These are phyloP conservation scores for Fusarium heterosporum DNA, from an alignment of 2,329 filamentous ascomycete species.

Conservation along the genomic window DNA sequence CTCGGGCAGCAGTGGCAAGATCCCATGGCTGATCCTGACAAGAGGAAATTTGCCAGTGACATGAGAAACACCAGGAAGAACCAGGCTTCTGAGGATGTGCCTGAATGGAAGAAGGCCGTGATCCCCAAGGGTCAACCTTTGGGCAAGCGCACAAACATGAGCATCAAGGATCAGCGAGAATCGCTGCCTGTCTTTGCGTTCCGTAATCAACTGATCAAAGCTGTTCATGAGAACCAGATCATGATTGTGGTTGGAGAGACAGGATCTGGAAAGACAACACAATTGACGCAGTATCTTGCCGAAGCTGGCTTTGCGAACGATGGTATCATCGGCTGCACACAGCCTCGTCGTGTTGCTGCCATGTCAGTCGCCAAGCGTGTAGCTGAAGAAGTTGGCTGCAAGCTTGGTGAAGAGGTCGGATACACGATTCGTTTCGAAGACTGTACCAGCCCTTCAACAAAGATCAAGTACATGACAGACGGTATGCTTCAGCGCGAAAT, in stretches of 20 bases:
- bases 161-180: conserved; percentile 95
- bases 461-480: conserved; percentile 99
- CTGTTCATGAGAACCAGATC: conserved; percentile 87
- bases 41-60: conserved; percentile 90
- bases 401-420: conserved; percentile 90
- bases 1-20: conserved; percentile 95
- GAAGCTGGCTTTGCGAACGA: conserved; percentile 90
- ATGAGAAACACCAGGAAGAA: conserved; percentile 75
- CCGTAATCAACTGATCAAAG: conserved; percentile 86
- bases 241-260: conserved; percentile 98
- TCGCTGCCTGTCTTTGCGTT: conserved; percentile 90
- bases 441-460: conserved; percentile 85
- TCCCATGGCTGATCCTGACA: conserved; percentile 88
- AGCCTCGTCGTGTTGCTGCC: conserved; percentile 94
- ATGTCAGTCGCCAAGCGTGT: conserved; percentile 99
- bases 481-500: conserved; percentile 98
- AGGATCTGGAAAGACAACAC: conserved; percentile 96
- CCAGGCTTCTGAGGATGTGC: conserved; percentile 74
- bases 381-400: conserved; percentile 92
- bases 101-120: conserved; percentile 92
- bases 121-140: conserved; percentile 83
- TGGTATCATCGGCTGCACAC: conserved; percentile 94
- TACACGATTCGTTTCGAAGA: conserved; percentile 99
- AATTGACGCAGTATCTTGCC: conserved; percentile 93
- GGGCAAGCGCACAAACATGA: conserved; percentile 88